These are phyloP conservation scores for Dichomitus squalens DNA, from an alignment of 1,284 basidiomycete genomes.

Conservation along the genomic window DNA sequence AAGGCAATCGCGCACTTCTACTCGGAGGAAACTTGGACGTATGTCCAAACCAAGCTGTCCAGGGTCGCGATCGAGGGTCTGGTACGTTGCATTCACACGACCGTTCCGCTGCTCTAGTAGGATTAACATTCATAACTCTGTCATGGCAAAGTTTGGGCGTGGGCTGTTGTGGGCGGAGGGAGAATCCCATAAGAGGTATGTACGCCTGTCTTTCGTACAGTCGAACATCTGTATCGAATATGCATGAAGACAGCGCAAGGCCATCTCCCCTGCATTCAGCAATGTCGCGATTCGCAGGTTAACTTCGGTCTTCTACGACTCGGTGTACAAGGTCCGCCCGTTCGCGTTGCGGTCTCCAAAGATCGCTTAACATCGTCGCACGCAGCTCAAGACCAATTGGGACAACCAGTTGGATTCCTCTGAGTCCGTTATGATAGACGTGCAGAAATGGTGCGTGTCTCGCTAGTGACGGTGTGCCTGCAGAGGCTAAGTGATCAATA, in stretches of 20 bases:
- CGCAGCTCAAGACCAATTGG: constrained; percentile 54
- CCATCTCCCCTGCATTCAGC: constrained; percentile 43
- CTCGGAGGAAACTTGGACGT: constrained; percentile 49
- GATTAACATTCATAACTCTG: neutral
- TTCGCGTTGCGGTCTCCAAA: neutral
- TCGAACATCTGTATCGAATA: neutral
- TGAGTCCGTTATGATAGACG: constrained; percentile 47
- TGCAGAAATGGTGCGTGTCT: constrained; percentile 39
- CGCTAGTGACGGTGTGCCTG: neutral
- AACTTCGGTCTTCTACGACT: constrained; percentile 43
- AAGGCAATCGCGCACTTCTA: constrained; percentile 57
- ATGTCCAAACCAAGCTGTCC: constrained; percentile 36
- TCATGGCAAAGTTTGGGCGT: constrained; percentile 45
- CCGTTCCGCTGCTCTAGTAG: neutral
- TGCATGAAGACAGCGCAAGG: constrained; percentile 41
- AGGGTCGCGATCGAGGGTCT: constrained; percentile 44
- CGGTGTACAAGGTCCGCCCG: constrained; percentile 47
- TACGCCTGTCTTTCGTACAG: neutral
- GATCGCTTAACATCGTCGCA: neutral
- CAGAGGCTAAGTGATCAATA: neutral
- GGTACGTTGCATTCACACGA: constrained; percentile 37
- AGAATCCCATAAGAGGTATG: constrained; percentile 45
- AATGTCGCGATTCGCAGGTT: constrained; percentile 41
- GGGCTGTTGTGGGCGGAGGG: constrained; percentile 55
- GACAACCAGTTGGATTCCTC: constrained; percentile 46